Evolutionary conservation across 2,329 filamentous ascomycete species (phyloP).

Genomic region (Fusarium buharicum): DNA sequence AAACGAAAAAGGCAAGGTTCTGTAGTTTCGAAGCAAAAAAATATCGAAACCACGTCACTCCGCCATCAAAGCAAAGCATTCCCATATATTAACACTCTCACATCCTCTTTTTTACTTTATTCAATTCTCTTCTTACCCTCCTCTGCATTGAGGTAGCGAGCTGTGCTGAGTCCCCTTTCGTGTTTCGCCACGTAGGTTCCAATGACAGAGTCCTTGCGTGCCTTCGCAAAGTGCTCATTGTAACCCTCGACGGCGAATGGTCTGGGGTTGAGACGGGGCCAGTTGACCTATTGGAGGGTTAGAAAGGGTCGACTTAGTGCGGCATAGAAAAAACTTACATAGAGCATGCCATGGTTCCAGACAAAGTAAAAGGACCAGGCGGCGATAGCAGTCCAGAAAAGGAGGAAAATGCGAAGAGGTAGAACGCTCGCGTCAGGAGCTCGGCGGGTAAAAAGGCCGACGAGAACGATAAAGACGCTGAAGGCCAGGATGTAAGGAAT

Average conservation of each 20-base stretch:
- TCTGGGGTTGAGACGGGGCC: conserved; percentile 94
- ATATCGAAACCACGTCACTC: conserved; percentile 12
- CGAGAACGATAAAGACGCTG: conserved; percentile 82
- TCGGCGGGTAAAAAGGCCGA: conserved; percentile 77
- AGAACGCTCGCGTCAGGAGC: conserved; percentile 79
- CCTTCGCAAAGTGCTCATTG: conserved; percentile 84
- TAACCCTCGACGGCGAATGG: conserved; percentile 89
- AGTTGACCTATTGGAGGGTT: conserved; percentile 78
- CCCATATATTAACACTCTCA: conserved; percentile 13
- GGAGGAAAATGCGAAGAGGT: conserved; percentile 81
- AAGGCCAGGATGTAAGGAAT: conserved; percentile 91
- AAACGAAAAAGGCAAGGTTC: conserved; percentile 13
- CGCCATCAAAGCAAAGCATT: conserved; percentile 21
- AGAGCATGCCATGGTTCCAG: conserved; percentile 86
- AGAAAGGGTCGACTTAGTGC: conserved; percentile 5
- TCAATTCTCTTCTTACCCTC: conserved; percentile 99
- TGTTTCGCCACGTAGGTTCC: conserved; percentile 76
- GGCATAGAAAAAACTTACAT: conserved; percentile 71
- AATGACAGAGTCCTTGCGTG: conserved; percentile 82
- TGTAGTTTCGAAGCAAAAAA: conserved; percentile 17
- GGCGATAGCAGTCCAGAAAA: conserved; percentile 79
- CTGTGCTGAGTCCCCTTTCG: conserved; percentile 85
- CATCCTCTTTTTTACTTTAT: conserved; percentile 54
- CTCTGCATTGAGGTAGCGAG: conserved; percentile 84
- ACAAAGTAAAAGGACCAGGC: conserved; percentile 82